These are phyloP conservation scores for Solanum corneliomulleri DNA, from an alignment of 257 asterid genomes.

Conservation along the genomic window DNA sequence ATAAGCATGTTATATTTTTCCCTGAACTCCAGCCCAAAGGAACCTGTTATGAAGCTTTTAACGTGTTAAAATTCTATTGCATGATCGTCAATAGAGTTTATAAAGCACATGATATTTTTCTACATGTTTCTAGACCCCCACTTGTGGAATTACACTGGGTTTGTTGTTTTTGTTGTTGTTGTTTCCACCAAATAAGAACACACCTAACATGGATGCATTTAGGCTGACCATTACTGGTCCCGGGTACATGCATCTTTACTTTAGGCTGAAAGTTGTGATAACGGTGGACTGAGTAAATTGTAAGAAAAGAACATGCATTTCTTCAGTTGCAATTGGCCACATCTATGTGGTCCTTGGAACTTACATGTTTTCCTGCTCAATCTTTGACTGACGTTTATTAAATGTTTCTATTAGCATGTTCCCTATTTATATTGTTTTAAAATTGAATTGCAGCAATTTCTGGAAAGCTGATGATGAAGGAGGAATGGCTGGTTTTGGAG, in stretches of 20 bases:
- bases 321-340: not conserved
- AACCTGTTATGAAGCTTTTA: not conserved
- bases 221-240: not conserved
- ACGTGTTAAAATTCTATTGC: not conserved
- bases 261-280: not conserved
- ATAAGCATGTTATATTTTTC: not conserved
- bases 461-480: conserved; percentile 86
- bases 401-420: not conserved
- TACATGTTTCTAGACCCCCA: not conserved
- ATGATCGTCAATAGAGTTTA: not conserved
- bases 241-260: not conserved
- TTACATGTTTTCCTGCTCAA: not conserved
- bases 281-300: not conserved
- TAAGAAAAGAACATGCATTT: not conserved
- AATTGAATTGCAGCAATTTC: conserved; percentile 50
- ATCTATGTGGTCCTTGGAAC: not conserved
- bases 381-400: not conserved
- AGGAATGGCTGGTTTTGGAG: conserved; percentile 56
- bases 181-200: not conserved
- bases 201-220: not conserved
- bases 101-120: not conserved
- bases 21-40: not conserved
- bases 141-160: not conserved
- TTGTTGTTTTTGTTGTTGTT: not conserved
- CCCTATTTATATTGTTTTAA: not conserved